Conservation (phyloP, 805 yeast genomes). For the Citeromyces matritensis region DNA sequence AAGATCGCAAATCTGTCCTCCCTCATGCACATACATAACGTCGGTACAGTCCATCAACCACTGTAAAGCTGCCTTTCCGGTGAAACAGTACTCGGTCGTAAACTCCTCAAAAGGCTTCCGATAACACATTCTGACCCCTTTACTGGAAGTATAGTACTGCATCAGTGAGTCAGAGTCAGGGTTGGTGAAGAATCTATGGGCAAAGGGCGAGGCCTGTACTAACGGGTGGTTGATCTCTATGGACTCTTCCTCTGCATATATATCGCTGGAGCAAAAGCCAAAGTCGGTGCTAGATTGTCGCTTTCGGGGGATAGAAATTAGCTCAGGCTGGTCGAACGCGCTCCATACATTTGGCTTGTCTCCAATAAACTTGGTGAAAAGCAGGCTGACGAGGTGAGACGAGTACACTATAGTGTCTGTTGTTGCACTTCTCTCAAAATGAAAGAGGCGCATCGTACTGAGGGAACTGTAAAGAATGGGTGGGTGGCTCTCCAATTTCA, state of each 20-base stretch:
- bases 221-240: background rate
- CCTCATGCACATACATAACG: conserved; percentile 34
- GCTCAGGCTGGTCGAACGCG: conserved; percentile 35
- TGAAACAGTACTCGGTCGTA: conserved; percentile 31
- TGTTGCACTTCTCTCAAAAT: conserved; percentile 45
- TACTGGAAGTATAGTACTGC: conserved; percentile 59
- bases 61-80: conserved; percentile 70
- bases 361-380: conserved; percentile 55
- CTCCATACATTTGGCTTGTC: conserved; percentile 56
- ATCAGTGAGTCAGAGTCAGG: conserved; percentile 76
- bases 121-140: conserved; percentile 49
- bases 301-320: conserved; percentile 20
- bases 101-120: conserved; percentile 1
- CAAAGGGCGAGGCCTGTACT: conserved; percentile 43
- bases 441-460: conserved; percentile 60
- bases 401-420: conserved; percentile 49
- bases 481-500: conserved; percentile 22
- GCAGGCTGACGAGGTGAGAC: conserved; percentile 44
- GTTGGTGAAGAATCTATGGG: conserved; percentile 67
- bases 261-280: background rate
- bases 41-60: conserved; percentile 91
- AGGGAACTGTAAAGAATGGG: conserved; percentile 35
- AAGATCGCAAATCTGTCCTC: conserved; percentile 32
- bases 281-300: conserved; percentile 4
- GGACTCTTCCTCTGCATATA: background rate